These are phyloP conservation scores for Craspedostauros australis DNA, from an alignment of 108 stramenopile genomes.

Conservation along the genomic window DNA sequence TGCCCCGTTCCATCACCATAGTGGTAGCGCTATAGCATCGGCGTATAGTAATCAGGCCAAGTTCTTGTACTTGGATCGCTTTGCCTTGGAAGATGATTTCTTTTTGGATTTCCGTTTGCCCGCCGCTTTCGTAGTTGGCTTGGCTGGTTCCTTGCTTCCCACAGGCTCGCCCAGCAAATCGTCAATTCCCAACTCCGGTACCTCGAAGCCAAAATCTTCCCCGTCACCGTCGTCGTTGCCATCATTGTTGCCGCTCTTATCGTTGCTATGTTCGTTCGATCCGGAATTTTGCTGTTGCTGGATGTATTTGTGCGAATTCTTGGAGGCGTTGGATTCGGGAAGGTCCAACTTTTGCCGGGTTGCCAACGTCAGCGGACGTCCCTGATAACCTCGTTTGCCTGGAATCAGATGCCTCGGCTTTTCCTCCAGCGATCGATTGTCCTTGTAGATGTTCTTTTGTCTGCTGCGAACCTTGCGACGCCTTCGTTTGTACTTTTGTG, in stretches of 20 bases:
- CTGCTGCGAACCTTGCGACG: constrained; percentile 54
- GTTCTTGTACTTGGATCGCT: background rate
- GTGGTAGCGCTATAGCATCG: too few relatives aligned
- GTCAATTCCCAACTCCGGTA: constrained; percentile 26
- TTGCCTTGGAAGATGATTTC: too few relatives aligned
- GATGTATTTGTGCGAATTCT: background rate
- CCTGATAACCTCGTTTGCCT: constrained; percentile 41
- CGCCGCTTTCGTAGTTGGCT: background rate
- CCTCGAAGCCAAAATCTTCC: constrained; percentile 11
- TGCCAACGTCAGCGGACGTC: constrained; percentile 56
- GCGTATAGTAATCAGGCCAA: too few relatives aligned
- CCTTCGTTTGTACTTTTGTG: constrained; percentile 18
- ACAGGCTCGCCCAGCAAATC: constrained; percentile 16
- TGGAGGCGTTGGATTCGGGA: constrained; percentile 12
- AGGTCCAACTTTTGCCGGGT: constrained; percentile 49
- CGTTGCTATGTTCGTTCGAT: background rate
- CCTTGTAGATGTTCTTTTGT: constrained; percentile 83
- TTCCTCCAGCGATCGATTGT: constrained; percentile 42
- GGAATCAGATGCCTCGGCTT: constrained; percentile 58
- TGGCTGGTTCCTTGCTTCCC: background rate
- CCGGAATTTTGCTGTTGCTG: background rate
- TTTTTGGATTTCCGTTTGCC: background rate
- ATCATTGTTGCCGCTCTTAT: background rate
- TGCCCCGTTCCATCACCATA: too few relatives aligned
- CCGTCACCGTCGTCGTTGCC: background rate